Evolutionary conservation across 2,329 filamentous ascomycete species (phyloP).

Genomic region (Huntiella bhutanensis): DNA sequence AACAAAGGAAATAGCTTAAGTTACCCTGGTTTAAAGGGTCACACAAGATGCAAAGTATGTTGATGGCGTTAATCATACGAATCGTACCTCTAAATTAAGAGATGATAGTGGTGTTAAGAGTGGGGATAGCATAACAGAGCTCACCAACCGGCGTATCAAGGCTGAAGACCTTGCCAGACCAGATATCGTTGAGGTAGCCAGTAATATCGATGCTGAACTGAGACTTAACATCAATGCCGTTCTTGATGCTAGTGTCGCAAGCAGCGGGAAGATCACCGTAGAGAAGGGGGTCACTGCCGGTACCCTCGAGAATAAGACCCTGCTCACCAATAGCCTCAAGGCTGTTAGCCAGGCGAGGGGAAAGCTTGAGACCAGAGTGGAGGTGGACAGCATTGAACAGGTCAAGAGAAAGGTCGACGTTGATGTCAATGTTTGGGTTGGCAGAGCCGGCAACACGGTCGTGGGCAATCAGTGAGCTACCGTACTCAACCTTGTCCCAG

Average conservation of each 20-base stretch:
- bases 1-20: too few relatives aligned
- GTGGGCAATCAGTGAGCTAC: slow-evolving; percentile 18
- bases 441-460: slow-evolving; percentile 17
- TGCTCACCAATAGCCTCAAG: slow-evolving; percentile 1
- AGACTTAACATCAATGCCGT: not conserved
- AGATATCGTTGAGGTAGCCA: not conserved
- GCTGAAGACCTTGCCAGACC: not conserved
- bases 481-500: slow-evolving; percentile 20
- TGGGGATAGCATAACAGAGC: not conserved
- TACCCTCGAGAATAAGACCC: slow-evolving; percentile 1
- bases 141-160: not conserved
- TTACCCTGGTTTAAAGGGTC: too few relatives aligned
- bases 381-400: slow-evolving; percentile 12
- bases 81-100: not conserved
- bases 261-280: not conserved
- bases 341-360: slow-evolving; percentile 1
- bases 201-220: not conserved
- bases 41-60: not conserved
- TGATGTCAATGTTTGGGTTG: slow-evolving; percentile 15
- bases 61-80: not conserved
- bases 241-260: slow-evolving; percentile 1
- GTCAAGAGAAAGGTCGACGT: slow-evolving; percentile 22
- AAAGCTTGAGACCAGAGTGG: not conserved
- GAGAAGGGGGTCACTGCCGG: slow-evolving; percentile 1
- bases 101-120: slow-evolving; percentile 1